These are phyloP conservation scores for Pseudocercospora eumusae DNA, from an alignment of 2,329 filamentous ascomycete genomes.

Conservation along the genomic window DNA sequence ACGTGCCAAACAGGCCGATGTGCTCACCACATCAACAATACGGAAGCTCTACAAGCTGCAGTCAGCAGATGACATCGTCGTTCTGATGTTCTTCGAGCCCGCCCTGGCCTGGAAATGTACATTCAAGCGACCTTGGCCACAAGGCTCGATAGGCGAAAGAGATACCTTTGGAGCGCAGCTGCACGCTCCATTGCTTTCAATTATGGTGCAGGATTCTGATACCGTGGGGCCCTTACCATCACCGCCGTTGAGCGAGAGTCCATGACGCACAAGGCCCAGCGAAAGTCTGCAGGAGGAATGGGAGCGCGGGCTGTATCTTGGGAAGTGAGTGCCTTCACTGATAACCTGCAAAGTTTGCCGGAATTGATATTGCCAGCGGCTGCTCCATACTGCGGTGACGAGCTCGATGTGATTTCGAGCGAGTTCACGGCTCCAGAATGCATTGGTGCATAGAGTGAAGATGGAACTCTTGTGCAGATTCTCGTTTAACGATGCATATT, in stretches of 20 bases:
- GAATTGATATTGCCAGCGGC: background rate
- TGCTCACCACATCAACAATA: constrained; percentile 39
- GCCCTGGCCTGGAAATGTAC: constrained; percentile 53
- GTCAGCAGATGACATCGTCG: constrained; percentile 37
- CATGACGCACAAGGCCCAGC: background rate
- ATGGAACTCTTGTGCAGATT: too few species aligned
- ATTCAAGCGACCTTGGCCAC: constrained; percentile 39
- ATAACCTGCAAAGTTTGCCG: background rate
- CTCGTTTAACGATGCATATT: too few species aligned
- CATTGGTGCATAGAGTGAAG: too few species aligned
- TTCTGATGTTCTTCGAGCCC: constrained; percentile 47
- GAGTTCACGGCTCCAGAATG: background rate
- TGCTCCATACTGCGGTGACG: background rate
- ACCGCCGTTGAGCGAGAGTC: background rate
- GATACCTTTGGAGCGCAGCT: constrained; percentile 7
- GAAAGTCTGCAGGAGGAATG: background rate
- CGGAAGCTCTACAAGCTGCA: constrained; percentile 35
- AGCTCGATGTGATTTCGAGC: background rate
- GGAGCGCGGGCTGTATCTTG: background rate
- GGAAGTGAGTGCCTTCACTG: background rate
- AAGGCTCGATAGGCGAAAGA: constrained; percentile 1
- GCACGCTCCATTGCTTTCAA: constrained; percentile 5
- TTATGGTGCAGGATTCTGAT: background rate
- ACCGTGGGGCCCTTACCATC: background rate
- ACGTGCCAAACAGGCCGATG: constrained; percentile 30